Base-by-base conservation (phyloP, 805 yeast species). In the Kregervanrija pseudodelftensis region DNA sequence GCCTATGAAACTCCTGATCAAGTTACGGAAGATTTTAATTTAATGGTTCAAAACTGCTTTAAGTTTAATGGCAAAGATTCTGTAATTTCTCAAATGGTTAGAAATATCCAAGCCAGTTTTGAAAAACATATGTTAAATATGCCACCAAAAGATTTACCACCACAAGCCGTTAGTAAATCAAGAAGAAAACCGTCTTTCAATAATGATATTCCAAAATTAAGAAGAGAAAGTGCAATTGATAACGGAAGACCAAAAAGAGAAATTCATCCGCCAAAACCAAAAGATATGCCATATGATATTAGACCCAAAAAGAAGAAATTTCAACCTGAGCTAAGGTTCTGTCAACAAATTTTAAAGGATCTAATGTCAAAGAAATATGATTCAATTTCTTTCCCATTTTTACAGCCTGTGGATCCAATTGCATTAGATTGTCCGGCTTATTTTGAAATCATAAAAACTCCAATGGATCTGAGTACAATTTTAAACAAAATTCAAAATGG, bases 191-290 rank as follows among this genome's bases (percentile, higher is more conserved):
- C 64, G 4, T 60, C 65, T 13, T 54, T 67, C 1, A 68, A 70
- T 0, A 60, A 72, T 37, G 83, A 80, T 12, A 71, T 77, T 15
- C 85, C 85, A 10, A 67, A 68, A n/a, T 75, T 83, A 41, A 76
- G 95, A 61, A 74, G 91, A 46, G 95, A 88, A 49, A 79, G 84
- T 31, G 79, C 82, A 17, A 41, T 51, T 31, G 62, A 54, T 35
- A 85, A 81, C 42, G 93, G 90, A 30, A 75, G 99, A 53, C 98
- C 98, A 34, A 91, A 91, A 65, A 79, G 99, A 54, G 93, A 88
- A 54, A 88, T 93, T 40, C 97, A 90, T 62, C 99, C 99, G 3
- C 99, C 99, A 43, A 83, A 85, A 59, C 86, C 96, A 31, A 87
- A 87, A 59, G 97, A 93, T 61, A 78, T 90, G 63, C 95, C 95